phyloP scores from a whole-genome alignment of 1,284 basidiomycete species.

The Rhodotorula glutinis region DNA sequence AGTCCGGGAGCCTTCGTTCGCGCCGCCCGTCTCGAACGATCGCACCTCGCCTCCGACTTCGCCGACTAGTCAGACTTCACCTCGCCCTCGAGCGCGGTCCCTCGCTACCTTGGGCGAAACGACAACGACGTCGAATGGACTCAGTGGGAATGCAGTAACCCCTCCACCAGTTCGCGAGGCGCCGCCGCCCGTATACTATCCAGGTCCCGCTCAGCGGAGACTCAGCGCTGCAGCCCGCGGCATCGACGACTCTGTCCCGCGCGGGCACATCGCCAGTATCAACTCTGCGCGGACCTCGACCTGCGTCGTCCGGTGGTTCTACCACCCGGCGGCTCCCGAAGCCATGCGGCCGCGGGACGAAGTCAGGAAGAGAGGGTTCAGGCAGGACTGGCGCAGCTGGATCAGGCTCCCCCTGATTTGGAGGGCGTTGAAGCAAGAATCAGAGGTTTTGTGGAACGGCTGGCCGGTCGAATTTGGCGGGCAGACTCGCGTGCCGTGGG shows the following conservation, averaged over 20 bases:
- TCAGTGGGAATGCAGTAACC: not conserved
- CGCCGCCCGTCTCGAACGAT: not conserved
- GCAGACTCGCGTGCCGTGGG: not conserved
- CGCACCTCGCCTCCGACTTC: too few relatives aligned
- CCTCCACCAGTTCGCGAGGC: not conserved
- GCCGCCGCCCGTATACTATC: conserved; percentile 8
- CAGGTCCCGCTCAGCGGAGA: not conserved
- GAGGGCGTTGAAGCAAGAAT: conserved; percentile 6
- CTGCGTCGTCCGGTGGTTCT: conserved; percentile 13
- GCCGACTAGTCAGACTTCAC: too few relatives aligned
- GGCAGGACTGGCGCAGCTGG: not conserved
- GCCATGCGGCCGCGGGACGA: not conserved
- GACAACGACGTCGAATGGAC: too few relatives aligned
- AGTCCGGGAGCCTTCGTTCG: conserved; percentile 24
- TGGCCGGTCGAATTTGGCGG: conserved; percentile 40
- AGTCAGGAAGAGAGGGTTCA: not conserved
- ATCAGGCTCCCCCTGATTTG: conserved; percentile 7
- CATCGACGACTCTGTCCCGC: conserved; percentile 4
- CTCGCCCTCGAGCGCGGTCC: not conserved
- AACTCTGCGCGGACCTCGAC: conserved; percentile 21
- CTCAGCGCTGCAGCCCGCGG: not conserved
- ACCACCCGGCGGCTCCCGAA: conserved; percentile 22
- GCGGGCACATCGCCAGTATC: conserved; percentile 17
- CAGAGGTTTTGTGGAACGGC: conserved; percentile 17
- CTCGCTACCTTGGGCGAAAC: not conserved